Evolutionary conservation across 164 flowering plant species (phyloP).

Genomic region (Dillenia suffruticosa): DNA sequence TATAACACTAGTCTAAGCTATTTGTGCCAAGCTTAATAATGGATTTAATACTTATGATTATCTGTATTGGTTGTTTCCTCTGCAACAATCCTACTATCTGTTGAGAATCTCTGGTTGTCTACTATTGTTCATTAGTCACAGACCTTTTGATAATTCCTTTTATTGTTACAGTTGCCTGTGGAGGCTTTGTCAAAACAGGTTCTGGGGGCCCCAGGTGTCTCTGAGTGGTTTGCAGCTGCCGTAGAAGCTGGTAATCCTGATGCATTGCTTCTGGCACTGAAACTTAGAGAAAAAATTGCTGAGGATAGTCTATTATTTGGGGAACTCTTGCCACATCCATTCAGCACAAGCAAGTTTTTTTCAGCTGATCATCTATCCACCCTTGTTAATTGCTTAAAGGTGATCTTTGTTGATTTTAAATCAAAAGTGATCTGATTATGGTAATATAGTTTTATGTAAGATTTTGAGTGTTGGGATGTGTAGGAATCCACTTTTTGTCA

Average conservation of each 20-base stretch:
- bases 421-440: no score
- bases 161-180: conserved; percentile 59
- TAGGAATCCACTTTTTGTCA: conserved; percentile 98
- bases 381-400: conserved; percentile 76
- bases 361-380: conserved; percentile 49
- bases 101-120: no score
- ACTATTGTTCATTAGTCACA: no score
- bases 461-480: conserved; percentile 13
- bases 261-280: conserved; percentile 83
- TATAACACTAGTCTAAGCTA: no score
- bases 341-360: conserved; percentile 53
- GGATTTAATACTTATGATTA: no score
- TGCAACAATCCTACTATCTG: no score
- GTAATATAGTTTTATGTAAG: no score
- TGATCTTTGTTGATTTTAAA: conserved; percentile 12
- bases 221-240: conserved; percentile 80
- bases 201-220: conserved; percentile 69
- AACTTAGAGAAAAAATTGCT: conserved; percentile 54
- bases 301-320: conserved; percentile 39
- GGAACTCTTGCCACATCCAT: conserved; percentile 79
- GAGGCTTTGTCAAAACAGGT: conserved; percentile 61
- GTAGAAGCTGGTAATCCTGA: conserved; percentile 80
- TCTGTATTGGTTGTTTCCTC: no score
- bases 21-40: no score
- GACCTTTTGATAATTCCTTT: conserved; percentile 2